Evolutionary conservation across 225 moss, liverwort and hornwort genomes (phyloP).

Genomic region (Physcomitrellopsis africana): DNA sequence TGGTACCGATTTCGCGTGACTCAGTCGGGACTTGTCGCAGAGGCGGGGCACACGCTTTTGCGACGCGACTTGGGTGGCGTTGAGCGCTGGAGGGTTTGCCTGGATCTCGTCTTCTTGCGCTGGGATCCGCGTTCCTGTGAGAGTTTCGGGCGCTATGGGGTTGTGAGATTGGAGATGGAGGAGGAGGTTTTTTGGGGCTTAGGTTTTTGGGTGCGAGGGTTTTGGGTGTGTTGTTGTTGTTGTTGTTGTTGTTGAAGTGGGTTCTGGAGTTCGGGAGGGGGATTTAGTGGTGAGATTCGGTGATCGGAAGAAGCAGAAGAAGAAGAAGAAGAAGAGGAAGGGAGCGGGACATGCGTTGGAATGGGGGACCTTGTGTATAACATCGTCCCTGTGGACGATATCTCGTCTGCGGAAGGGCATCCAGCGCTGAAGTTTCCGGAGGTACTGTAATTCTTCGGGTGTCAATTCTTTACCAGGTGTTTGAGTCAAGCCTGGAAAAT

Average conservation of each 20-base stretch:
- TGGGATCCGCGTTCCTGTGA: too few relatives aligned
- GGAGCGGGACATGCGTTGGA: constrained; percentile 46
- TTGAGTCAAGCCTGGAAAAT: not conserved
- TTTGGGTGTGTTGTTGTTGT: not conserved
- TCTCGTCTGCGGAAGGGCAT: constrained; percentile 47
- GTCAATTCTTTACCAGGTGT: not conserved
- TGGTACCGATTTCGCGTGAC: too few relatives aligned
- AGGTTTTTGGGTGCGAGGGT: not conserved
- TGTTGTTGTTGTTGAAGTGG: not conserved
- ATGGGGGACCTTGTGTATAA: constrained; percentile 71
- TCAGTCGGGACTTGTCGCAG: too few relatives aligned
- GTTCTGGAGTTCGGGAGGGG: not conserved
- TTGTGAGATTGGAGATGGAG: not conserved
- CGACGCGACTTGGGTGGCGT: not conserved
- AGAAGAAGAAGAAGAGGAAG: not conserved
- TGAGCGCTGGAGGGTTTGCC: not conserved
- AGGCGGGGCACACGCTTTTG: not conserved
- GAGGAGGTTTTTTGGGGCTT: not conserved
- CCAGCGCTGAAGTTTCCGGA: constrained; percentile 70
- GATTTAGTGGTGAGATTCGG: not conserved
- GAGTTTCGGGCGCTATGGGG: not conserved
- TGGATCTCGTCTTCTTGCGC: not conserved
- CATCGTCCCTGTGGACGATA: constrained; percentile 84
- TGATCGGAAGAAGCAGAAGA: not conserved
- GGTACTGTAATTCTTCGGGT: constrained; percentile 29